phyloP scores from a whole-genome alignment of 1,139 yeast species.

The Pichia cactophila region DNA sequence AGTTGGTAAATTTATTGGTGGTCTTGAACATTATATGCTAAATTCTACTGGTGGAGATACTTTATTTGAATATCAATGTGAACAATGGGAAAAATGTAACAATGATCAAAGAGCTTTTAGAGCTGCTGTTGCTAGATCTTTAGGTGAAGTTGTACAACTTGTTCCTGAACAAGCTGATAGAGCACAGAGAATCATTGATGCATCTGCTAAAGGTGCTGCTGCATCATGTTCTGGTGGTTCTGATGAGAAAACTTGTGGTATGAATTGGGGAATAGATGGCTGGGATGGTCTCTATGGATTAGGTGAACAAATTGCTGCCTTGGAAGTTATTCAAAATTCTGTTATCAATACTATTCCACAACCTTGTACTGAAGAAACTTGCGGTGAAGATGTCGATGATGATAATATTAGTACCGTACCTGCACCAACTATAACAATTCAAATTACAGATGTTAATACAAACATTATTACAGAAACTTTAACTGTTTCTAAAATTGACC shows the following conservation, averaged over 20 bases:
- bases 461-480: slow-evolving; percentile 2
- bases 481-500: slow-evolving; percentile 3
- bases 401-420: slow-evolving; percentile 41
- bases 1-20: slow-evolving; percentile 42
- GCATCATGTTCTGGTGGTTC: slow-evolving; percentile 75
- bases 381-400: slow-evolving; percentile 56
- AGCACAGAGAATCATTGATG: slow-evolving; percentile 45
- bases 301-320: slow-evolving; percentile 88
- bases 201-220: slow-evolving; percentile 81
- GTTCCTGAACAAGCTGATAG: slow-evolving; percentile 53
- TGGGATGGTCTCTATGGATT: slow-evolving; percentile 82
- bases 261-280: slow-evolving; percentile 58
- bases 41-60: slow-evolving; percentile 33
- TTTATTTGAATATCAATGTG: slow-evolving; percentile 81
- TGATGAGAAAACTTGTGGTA: slow-evolving; percentile 90
- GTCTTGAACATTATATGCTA: slow-evolving; percentile 46
- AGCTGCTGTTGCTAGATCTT: slow-evolving; percentile 68
- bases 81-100: slow-evolving; percentile 56
- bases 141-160: slow-evolving; percentile 67
- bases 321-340: slow-evolving; percentile 67
- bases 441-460: slow-evolving; percentile 9
- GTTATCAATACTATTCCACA: slow-evolving; percentile 45
- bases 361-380: slow-evolving; percentile 51
- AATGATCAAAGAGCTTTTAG: slow-evolving; percentile 88
- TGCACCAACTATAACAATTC: slow-evolving; percentile 9